These are phyloP conservation scores for Neonectria faginata DNA, from an alignment of 2,329 filamentous ascomycete species.

Conservation along the genomic window DNA sequence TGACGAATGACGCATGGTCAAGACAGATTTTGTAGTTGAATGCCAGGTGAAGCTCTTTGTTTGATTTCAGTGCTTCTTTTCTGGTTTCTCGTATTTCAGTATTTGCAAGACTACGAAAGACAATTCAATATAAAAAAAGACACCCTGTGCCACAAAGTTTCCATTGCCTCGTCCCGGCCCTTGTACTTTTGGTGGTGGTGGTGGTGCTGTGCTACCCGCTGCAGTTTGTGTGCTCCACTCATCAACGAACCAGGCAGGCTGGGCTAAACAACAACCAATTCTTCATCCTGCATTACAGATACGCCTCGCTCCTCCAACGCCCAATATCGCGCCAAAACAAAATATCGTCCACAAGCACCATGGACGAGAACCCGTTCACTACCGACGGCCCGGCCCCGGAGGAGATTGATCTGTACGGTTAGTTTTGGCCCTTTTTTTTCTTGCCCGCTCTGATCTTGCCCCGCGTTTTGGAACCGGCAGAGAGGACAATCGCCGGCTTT, in stretches of 20 bases:
- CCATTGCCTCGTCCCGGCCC: neutral
- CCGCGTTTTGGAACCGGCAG: slow-evolving; percentile 9
- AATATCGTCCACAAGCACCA: slow-evolving; percentile 21
- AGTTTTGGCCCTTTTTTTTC: slow-evolving; percentile 33
- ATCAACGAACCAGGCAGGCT: slow-evolving; percentile 8
- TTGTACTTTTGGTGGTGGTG: neutral
- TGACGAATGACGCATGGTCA: slow-evolving; percentile 36
- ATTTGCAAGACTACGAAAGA: neutral
- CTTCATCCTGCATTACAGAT: slow-evolving; percentile 46
- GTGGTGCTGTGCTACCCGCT: slow-evolving; percentile 26
- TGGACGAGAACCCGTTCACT: slow-evolving; percentile 43
- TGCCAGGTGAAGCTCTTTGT: neutral
- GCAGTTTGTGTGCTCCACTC: slow-evolving; percentile 23
- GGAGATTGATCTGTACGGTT: slow-evolving; percentile 73
- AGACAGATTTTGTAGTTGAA: neutral
- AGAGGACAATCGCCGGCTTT: slow-evolving; percentile 7
- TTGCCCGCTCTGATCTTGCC: neutral
- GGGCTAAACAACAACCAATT: slow-evolving; percentile 35
- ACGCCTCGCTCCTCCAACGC: neutral
- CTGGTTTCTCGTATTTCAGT: slow-evolving; percentile 5
- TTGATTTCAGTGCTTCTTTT: neutral
- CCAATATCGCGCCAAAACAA: slow-evolving; percentile 3
- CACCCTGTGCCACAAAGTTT: slow-evolving; percentile 42
- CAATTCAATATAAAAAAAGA: neutral
- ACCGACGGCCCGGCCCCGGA: slow-evolving; percentile 48